Percentiles rank a stretch among this genome's conserved stretches.
Conservation (phyloP, 73 alveolate genomes). For the Symbiodinium pilosum region DNA sequence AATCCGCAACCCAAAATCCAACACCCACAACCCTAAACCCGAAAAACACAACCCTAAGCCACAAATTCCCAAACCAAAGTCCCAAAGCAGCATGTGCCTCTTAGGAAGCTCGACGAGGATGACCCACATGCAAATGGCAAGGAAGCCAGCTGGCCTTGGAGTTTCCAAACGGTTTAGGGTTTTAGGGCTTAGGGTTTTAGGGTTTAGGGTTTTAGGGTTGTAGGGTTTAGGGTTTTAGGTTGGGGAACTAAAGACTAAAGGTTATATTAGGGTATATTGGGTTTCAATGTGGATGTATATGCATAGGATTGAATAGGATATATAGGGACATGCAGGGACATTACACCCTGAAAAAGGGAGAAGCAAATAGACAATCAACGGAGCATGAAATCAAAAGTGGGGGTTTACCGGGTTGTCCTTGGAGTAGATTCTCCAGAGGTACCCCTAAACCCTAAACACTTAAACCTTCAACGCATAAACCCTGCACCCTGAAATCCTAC, state of each 20-base stretch:
- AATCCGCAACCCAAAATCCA: not conserved
- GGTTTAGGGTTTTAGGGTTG: not conserved
- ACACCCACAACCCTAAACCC: not conserved
- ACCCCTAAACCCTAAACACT: too few species aligned
- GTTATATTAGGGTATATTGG: not conserved
- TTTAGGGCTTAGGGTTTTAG: not conserved
- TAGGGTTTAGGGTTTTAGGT: not conserved
- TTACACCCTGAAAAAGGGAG: too few species aligned
- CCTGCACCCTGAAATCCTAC: too few species aligned
- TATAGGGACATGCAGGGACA: too few species aligned
- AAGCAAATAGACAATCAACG: too few species aligned
- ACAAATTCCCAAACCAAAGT: too few species aligned
- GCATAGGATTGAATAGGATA: too few species aligned
- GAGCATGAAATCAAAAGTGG: too few species aligned
- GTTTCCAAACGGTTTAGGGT: not conserved
- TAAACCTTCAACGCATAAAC: too few species aligned
- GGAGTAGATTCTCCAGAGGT: too few species aligned
- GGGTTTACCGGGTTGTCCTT: too few species aligned
- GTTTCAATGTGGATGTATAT: too few species aligned
- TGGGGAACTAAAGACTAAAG: not conserved
- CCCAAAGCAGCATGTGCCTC: conserved; percentile 11
- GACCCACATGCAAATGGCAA: conserved; percentile 88
- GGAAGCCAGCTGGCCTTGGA: conserved; percentile 42
- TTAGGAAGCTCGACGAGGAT: conserved; percentile 61
- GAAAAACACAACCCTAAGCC: not conserved